Base-by-base conservation (phyloP, 2,329 filamentous ascomycete species). In the Aspergillus brasiliensis region DNA sequence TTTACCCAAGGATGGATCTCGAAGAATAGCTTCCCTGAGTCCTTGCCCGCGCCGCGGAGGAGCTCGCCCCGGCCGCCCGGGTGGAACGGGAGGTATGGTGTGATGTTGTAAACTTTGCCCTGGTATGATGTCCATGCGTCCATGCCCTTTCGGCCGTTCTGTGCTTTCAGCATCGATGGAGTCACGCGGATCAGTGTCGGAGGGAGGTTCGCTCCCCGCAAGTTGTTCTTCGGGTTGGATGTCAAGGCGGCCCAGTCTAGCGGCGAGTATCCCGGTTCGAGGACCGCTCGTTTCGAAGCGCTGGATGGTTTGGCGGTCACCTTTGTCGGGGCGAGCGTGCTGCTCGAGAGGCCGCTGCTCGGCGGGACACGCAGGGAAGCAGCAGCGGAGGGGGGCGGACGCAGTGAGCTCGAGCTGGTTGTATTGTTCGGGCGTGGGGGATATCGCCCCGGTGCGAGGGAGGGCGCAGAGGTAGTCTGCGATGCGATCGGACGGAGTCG, bases 61-160 rank as follows among this genome's bases (percentile, higher is more conserved):
- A 87, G 79, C 69, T 90, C 87, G 23, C 82, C 78, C 65, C 82
- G 80, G 3, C 81, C 95, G 21, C 95, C 95, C 0, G 95, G 95
- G 74, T 99, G 95, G 73, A 92, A 99, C 1, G 90, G 88, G 37
- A 92, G 74, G 73, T 98, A 99, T 0, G 94, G 92, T 0, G 89
- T 89, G 59, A 99, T 88, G 71, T 98, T 98, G 78, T 98, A 99
- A 27, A 98, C 94, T 70, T 91, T 90, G 1, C 94, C 93, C 61
- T 91, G 89, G 62, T 96, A 88, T 1, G 87, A 91, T 61, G 90
- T 96, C 95, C 95, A 99, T 0, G 93, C 92, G 69, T 96, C 91
- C 62, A 85, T 88, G 8, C 92, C 92, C 72, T 90, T 91, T 28
- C 94, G 86, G 0, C 94, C 94, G 40, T 91, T 96, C 77, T 92